Base-by-base conservation (phyloP, 345 rosid species). In the Eucalyptus caleyi region DNA sequence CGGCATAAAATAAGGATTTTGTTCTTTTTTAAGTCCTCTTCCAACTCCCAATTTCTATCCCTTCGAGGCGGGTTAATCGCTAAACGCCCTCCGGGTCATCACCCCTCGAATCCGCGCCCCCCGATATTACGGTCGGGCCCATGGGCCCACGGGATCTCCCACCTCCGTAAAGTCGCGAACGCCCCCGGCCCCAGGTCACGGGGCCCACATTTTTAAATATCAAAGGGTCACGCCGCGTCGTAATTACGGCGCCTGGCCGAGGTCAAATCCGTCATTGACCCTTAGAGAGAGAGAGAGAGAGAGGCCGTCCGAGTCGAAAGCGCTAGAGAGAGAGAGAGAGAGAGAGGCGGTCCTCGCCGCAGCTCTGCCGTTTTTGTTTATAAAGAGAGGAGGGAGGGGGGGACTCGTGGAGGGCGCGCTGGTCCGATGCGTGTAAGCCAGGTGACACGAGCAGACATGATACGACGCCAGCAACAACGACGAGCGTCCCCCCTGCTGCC, bases 371-470 rank as follows among this genome's bases (percentile, higher is more conserved):
- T 27, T 42, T 42, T 37, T 50, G 88, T 18, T 19, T 47, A 86
- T 32, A 88, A 92, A 65, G 90, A 50, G 44, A 34, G 44, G 44
- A 12, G 80, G 50, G 87, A 86, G 90, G 90, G 92, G 65, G 87
- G 85, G 92, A 92, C 96, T 89, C 94, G 97, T 93, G 96, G 95
- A 92, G 88, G 94, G 90, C 83, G 44, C 88, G 89, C 40, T 83
- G 59, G 88, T 60, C 94, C 92, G 97, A 91, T 92, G 94, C 95
- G 96, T 93, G 95, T 91, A 91, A 92, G 90, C 53, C 83, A 90
- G 94, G 90, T 93, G 95, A 94, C 94, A 88, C 87, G 56, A 89
- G 91, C 91, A 91, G 34, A 94, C 62, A 56, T 92, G 62, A 87
- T 85, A 32, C 51, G 18, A 19, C 42, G 47, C n/a, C 62, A 72